Percentiles rank a stretch among this genome's conserved stretches.
Conservation (phyloP, 139 green algal genomes). For the Gonium pectorale region DNA sequence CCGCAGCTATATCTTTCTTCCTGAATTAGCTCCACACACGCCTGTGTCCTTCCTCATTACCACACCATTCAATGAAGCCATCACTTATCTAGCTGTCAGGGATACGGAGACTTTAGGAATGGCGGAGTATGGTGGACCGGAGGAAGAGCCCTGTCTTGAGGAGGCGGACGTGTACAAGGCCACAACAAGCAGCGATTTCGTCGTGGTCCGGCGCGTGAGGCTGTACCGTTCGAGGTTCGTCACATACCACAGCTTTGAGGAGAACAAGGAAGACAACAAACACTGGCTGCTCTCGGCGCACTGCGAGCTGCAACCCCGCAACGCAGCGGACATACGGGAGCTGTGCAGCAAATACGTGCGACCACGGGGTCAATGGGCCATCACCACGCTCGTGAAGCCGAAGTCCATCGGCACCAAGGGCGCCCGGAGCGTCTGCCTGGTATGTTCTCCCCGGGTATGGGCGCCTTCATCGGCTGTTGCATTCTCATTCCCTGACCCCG, state of each 20-base stretch:
- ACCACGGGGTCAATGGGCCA: conserved; percentile 39
- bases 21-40: no score
- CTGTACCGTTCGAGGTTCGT: conserved; percentile 47
- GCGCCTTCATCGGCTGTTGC: no score
- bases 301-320: conserved; percentile 58
- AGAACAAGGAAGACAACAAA: conserved; percentile 45
- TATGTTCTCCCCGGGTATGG: no score
- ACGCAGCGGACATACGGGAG: conserved; percentile 33
- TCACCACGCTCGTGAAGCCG: conserved; percentile 40
- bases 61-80: no score
- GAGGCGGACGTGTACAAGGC: conserved; percentile 56
- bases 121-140: conserved; percentile 10
- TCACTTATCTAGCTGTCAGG: no score
- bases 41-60: no score
- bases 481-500: no score
- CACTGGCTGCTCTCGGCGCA: conserved; percentile 54
- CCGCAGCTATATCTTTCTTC: no score
- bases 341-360: conserved; percentile 27
- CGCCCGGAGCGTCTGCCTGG: no score
- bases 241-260: conserved; percentile 41
- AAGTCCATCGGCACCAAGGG: conserved; percentile 3
- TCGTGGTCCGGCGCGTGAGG: conserved; percentile 39
- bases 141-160: background rate
- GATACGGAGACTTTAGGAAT: no score
- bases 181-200: conserved; percentile 48